A percentile compares a stretch with the other conserved stretches of the same genome.
phyloP scores from a whole-genome alignment of 805 yeast species.

The Spathaspora hagerdaliae region DNA sequence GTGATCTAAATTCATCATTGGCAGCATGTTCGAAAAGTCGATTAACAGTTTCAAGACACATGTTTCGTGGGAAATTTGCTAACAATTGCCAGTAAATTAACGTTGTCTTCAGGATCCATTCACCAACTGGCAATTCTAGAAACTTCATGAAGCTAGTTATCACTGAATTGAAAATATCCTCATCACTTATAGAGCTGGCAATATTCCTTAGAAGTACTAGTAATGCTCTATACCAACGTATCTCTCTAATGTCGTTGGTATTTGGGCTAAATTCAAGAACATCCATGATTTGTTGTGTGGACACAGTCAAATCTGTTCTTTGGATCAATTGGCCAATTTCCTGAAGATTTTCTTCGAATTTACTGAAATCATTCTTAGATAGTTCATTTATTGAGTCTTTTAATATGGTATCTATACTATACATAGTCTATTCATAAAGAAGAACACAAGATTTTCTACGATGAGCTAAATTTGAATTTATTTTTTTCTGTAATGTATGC shows the following conservation, averaged over 20 bases:
- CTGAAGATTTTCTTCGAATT: not conserved
- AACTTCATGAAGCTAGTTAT: slow-evolving; percentile 2
- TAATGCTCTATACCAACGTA: slow-evolving; percentile 7
- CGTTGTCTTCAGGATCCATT: slow-evolving; percentile 12
- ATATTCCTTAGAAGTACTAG: slow-evolving; percentile 6
- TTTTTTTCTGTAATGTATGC: not conserved
- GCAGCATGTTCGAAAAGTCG: not conserved
- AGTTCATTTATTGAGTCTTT: not conserved
- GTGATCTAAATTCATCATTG: slow-evolving; percentile 2
- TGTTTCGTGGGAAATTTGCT: slow-evolving; percentile 17
- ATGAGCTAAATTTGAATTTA: too few relatives aligned
- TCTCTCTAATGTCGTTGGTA: not conserved
- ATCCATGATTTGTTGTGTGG: not conserved
- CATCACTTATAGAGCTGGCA: not conserved
- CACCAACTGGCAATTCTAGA: not conserved
- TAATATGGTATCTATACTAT: not conserved
- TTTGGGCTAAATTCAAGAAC: not conserved
- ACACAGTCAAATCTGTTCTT: not conserved
- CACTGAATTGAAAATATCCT: not conserved
- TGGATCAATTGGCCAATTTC: not conserved
- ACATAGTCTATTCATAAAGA: not conserved
- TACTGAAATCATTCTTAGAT: not conserved
- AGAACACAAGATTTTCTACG: too few relatives aligned
- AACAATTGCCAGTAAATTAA: slow-evolving; percentile 18
- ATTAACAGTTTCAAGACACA: not conserved